Evolutionary conservation across 2,329 filamentous ascomycete species (phyloP), one percentile per base, ranked within the genome.

Genomic region (Neofusicoccum cordaticola): DNA sequence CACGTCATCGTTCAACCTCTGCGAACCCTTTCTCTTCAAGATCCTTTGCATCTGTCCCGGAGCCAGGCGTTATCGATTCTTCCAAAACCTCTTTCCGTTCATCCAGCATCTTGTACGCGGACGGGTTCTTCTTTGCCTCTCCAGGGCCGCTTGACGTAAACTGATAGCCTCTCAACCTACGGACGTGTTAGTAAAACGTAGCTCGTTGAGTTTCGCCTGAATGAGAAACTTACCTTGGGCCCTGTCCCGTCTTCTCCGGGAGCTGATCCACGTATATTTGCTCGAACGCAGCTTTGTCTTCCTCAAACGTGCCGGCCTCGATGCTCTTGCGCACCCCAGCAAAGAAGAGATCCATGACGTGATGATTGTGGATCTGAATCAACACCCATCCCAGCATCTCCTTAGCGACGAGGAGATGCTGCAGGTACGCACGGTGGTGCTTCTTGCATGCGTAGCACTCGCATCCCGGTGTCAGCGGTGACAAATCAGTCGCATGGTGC

Each of bases 381-480:
- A 99, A 83, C 0, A 90, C 91, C 95, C 95, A 99, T 27, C 90
- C 94, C 4, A 97, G 86, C 95, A 99, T 98, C 78, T 99, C 95
- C 73, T 93, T 96, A 0, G 95, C 93, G 52, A 87, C 84, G 5
- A 99, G 85, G 0, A 98, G 84, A 76, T 99, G 95, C 68, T 93
- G 90, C 41, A 99, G 73, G 77, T 91, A 99, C 0, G 95, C 94
- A 57, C 89, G 83, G 77, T 97, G 92, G 76, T 98, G 94, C 17
- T 85, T 85, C 1, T 82, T 86, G 81, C 95, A 99, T 22, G 92
- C 83, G 75, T 96, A 94, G 82, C 95, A 99, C 58, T 78, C 70
- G 76, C 95, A 99, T 15, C 77, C 83, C 5, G 82, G 71, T 1
- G 78, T 73, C 2, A 97, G 80, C 0, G 94, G 88, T 0, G 77